Percentiles rank a stretch among this genome's conserved stretches.
Evolutionary conservation across 345 rosid genomes (phyloP).

Genomic region (Salix suchowensis): DNA sequence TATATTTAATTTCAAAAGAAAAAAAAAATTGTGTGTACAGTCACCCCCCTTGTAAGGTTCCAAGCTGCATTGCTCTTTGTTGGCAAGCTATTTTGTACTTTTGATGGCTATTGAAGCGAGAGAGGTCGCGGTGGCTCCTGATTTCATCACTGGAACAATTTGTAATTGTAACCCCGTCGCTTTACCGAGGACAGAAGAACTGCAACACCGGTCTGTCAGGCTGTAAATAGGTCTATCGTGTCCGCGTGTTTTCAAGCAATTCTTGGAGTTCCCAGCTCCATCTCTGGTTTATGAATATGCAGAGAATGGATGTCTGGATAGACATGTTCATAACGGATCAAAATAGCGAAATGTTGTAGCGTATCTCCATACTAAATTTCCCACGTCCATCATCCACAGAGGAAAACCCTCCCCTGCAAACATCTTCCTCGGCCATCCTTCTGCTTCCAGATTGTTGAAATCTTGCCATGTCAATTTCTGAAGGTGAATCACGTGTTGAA

Average conservation of each 20-base stretch:
- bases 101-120: no score
- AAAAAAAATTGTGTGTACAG: background rate
- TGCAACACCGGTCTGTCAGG: no score
- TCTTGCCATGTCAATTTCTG: background rate
- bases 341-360: constrained; percentile 9
- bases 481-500: background rate
- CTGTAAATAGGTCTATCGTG: background rate
- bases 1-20: constrained; percentile 2
- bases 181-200: background rate
- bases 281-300: constrained; percentile 6
- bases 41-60: background rate
- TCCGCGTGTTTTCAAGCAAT: background rate
- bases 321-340: background rate
- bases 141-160: background rate
- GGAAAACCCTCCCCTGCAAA: background rate
- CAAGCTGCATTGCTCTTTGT: background rate
- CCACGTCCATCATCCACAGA: constrained; percentile 1
- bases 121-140: no score
- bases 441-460: background rate
- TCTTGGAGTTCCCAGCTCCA: constrained; percentile 1
- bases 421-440: background rate
- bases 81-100: background rate
- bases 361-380: constrained; percentile 14
- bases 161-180: background rate
- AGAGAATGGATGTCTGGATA: background rate